Evolutionary conservation across 306 rosid species (phyloP).

Genomic region (Quercus robur): DNA sequence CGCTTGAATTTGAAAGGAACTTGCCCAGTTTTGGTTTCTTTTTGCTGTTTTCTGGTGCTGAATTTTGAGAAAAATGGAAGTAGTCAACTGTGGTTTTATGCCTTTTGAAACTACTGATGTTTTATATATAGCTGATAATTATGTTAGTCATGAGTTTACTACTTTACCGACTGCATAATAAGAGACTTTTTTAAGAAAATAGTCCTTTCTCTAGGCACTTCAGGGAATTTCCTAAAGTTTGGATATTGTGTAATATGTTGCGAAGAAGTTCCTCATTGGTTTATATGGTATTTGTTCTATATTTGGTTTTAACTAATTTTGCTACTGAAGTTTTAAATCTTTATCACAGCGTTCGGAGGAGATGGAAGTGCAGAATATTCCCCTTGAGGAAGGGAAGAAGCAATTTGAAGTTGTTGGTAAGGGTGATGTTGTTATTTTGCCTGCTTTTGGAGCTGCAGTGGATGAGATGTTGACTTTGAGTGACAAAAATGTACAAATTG

Average conservation of each 20-base stretch:
- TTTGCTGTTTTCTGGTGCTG: background rate
- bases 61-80: background rate
- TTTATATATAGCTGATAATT: background rate
- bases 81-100: background rate
- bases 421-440: constrained; percentile 93
- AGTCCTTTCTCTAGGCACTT: background rate
- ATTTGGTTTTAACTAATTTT: background rate
- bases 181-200: too few relatives aligned
- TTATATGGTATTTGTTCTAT: background rate
- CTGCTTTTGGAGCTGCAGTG: constrained; percentile 97
- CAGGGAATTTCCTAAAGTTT: background rate
- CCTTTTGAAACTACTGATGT: background rate
- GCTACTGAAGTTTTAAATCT: background rate
- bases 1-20: too few relatives aligned
- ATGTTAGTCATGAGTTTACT: background rate
- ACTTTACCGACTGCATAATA: too few relatives aligned
- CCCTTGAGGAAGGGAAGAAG: constrained; percentile 60
- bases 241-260: background rate
- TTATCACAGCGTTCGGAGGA: constrained; percentile 72
- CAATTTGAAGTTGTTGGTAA: constrained; percentile 74
- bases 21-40: too few relatives aligned
- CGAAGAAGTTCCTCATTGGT: background rate
- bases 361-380: constrained; percentile 75
- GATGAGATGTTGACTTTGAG: constrained; percentile 90
- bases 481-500: constrained; percentile 78